These are phyloP conservation scores for Schoenoplectus triqueter DNA, from an alignment of 202 grass and related monocot species.

Conservation along the genomic window DNA sequence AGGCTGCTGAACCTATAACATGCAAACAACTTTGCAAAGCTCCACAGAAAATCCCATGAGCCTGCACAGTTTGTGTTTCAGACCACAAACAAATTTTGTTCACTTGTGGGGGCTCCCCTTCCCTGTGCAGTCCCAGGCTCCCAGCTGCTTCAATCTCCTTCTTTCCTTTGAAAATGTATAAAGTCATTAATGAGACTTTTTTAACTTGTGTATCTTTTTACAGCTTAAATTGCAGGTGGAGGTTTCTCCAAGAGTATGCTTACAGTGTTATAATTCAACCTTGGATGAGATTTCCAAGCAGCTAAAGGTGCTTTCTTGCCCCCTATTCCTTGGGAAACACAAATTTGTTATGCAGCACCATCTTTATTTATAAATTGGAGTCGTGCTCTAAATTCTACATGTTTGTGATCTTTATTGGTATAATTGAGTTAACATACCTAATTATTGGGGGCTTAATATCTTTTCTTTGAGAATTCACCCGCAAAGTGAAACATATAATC, in stretches of 20 bases:
- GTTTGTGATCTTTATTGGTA: conserved; percentile 3
- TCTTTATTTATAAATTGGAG: background rate
- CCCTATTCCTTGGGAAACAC: background rate
- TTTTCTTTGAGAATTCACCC: background rate
- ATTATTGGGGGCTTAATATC: background rate
- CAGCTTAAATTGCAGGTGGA: conserved; percentile 90
- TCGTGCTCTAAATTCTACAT: conserved; percentile 1
- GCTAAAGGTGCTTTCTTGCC: conserved; percentile 61
- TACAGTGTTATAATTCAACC: conserved; percentile 66
- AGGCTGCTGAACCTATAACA: background rate
- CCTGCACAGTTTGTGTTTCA: background rate
- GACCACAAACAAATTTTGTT: background rate
- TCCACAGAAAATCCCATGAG: background rate
- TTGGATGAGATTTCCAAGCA: conserved; percentile 67
- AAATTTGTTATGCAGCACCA: background rate
- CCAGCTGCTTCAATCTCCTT: background rate
- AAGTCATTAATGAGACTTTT: conserved; percentile 11
- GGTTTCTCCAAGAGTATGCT: conserved; percentile 71
- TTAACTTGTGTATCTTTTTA: conserved; percentile 32
- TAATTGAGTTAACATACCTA: background rate
- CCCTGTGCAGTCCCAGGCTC: background rate
- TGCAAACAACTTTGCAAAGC: background rate
- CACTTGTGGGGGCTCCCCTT: background rate
- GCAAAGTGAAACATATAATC: background rate
- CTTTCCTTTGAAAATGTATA: background rate